Base-by-base conservation (phyloP, 176 grass and related monocot genomes). In the Eremochloa ophiuroides region DNA sequence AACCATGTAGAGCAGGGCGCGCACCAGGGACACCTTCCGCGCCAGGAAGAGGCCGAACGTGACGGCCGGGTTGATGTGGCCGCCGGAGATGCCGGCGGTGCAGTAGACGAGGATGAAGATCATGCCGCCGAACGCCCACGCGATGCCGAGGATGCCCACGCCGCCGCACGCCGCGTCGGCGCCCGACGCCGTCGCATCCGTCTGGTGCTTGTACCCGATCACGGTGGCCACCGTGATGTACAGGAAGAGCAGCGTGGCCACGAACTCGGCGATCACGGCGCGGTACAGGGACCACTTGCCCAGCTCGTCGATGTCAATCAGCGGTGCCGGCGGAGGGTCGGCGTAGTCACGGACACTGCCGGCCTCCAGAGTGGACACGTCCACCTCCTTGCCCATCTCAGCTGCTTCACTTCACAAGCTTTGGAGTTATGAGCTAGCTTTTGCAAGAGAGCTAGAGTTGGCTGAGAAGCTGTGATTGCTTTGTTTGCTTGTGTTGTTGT, bases 101-200 rank as follows among this genome's bases (percentile, higher is more conserved):
- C 95, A 98, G 90, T 98, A 98, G 80, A 98, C 95, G 50, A 98
- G 95, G 75, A 98, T 93, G 72, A 92, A 92, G 80, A 92, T 92
- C 90, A 93, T 93, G 62, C 88, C 91, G n/a, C 91, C 91, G 78
- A 93, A 93, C 37, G 91, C 88, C 91, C 91, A 90, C 27, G 91
- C 88, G 88, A 93, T 93, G 37, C 88, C 88, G 10, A 93, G 91
- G 39, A 93, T 34, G 35, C 91, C 91, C 28, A 93, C 91, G 41
- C 91, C 91, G 69, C 74, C 80, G 82, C 91, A 90, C 8, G 79
- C 85, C 23, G 78, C 85, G 85, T 82, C 82, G 2, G 75, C 10
- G 7, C 70, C 83, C 0, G 44, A 31, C 1, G 29, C 34, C 26
- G 53, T 2, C 2, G 56, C 27, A 69, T 81, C 82, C 1, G 74